These are phyloP conservation scores for Inga oerstediana DNA, from an alignment of 306 rosid genomes.

Conservation along the genomic window DNA sequence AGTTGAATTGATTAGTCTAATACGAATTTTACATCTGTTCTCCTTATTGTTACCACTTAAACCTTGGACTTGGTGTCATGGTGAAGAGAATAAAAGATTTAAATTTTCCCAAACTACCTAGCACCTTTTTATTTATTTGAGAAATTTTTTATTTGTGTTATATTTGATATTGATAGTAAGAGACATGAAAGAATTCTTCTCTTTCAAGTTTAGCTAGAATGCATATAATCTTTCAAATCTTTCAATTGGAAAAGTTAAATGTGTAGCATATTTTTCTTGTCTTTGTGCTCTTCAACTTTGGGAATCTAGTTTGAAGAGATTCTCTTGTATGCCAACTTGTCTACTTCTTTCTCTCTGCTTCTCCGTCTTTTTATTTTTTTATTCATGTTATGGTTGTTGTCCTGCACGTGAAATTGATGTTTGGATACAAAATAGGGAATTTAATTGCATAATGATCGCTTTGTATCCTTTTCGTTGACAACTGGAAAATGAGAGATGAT, in stretches of 20 bases:
- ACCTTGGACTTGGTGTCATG: slow-evolving; percentile 18
- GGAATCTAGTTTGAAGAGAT: slow-evolving; percentile 22
- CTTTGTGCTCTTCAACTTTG: slow-evolving; percentile 20
- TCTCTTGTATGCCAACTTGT: neutral
- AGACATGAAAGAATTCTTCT: slow-evolving; percentile 7
- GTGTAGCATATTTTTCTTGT: neutral
- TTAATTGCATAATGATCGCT: slow-evolving; percentile 1
- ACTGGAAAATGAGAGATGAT: neutral
- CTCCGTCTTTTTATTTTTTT: neutral
- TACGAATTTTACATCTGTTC: neutral
- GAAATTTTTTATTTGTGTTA: neutral
- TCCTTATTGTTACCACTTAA: neutral
- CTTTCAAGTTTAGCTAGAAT: slow-evolving; percentile 25
- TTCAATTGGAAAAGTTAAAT: slow-evolving; percentile 24
- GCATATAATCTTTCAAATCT: neutral
- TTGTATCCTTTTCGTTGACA: slow-evolving; percentile 8
- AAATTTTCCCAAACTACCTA: neutral
- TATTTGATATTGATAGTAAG: slow-evolving; percentile 35
- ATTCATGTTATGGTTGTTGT: slow-evolving; percentile 1
- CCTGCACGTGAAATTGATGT: slow-evolving; percentile 1
- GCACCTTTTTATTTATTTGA: slow-evolving; percentile 2
- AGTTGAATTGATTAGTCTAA: neutral
- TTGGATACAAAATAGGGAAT: slow-evolving; percentile 7
- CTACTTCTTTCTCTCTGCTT: neutral
- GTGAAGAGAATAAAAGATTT: neutral